Conservation (phyloP, 495 filamentous ascomycete species). For the Haplographium delicatum region DNA sequence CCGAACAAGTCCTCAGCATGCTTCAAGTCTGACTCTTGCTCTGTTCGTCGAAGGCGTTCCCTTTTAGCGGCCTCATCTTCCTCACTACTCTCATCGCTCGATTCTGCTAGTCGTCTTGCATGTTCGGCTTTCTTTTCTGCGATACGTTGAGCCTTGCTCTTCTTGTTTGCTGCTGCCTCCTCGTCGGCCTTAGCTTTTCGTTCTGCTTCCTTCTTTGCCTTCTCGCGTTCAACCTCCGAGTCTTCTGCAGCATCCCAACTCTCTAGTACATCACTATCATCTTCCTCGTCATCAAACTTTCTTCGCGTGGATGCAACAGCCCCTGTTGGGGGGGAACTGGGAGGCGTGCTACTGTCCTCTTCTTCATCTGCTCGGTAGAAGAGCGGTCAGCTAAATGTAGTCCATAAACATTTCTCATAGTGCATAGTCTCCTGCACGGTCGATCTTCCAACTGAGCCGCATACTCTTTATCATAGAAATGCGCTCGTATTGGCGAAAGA, state of each 20-base stretch:
- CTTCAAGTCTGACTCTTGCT: slow-evolving; percentile 84
- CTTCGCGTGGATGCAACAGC: slow-evolving; percentile 51
- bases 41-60: slow-evolving; percentile 65
- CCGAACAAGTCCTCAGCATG: slow-evolving; percentile 92
- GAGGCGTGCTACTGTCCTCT: slow-evolving; percentile 54
- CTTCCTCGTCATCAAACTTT: slow-evolving; percentile 90
- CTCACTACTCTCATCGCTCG: slow-evolving; percentile 51
- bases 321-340: slow-evolving; percentile 56
- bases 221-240: slow-evolving; percentile 93
- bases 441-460: slow-evolving; percentile 16
- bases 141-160: slow-evolving; percentile 81
- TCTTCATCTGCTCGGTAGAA: slow-evolving; percentile 57
- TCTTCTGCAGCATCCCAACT: slow-evolving; percentile 98
- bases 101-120: slow-evolving; percentile 43
- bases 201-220: slow-evolving; percentile 79
- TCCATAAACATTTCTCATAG: slow-evolving; percentile 9
- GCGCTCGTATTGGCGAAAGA: not conserved
- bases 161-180: slow-evolving; percentile 89
- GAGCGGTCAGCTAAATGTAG: slow-evolving; percentile 33
- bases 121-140: slow-evolving; percentile 62
- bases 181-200: slow-evolving; percentile 85
- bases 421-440: slow-evolving; percentile 21
- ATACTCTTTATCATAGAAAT: not conserved
- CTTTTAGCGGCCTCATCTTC: slow-evolving; percentile 64
- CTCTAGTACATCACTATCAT: slow-evolving; percentile 76